Base-by-base conservation (phyloP, 2,329 filamentous ascomycete genomes). In the Penicillium sp. region DNA sequence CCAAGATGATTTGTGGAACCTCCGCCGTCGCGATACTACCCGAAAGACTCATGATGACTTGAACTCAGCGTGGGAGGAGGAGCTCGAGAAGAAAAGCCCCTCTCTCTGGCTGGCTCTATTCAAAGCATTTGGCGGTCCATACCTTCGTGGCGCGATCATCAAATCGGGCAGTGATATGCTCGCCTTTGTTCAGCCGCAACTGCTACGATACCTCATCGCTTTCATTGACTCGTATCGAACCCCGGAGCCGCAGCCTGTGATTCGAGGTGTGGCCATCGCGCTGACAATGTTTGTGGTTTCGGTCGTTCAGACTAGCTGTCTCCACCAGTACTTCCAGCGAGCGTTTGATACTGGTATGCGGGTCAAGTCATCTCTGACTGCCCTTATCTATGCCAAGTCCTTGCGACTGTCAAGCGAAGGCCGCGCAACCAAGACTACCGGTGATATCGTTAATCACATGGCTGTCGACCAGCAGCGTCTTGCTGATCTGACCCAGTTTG, bases 361-460 rank as follows among this genome's bases (percentile, higher is more conserved):
- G 54, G 91, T 99, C 78, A 98, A 97, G 79, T 90, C 92, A 41
- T 89, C 92, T 3, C 79, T 99, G 62, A 94, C 91, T 6, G 90
- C 94, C 1, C 86, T 92, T 58, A 98, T 99, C 64, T 99, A 99
- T 75, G 85, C 88, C 59, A 99, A 99, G 78, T 90, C 93, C 0
- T 83, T 98, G 62, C 89, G 87, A 63, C 82, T 99, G 18, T 98
- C 94, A 5, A 98, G 96, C 69, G 95, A 99, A 77, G 95, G 95
- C 9, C 87, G 94, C 55, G 85, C 92, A 2, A 79, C 87, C 46
- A 97, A 98, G 78, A 91, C 91, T 0, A 99, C 95, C 0, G 95
- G 95, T 58, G 96, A 99, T 70, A 98, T 99, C 70, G 95, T 99
- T 74, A 99, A 99, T 73, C 95, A 96, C 78, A 99, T 99, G 94